Conservation (phyloP, 2,329 filamentous ascomycete species). For the Ascomycota sp. region DNA sequence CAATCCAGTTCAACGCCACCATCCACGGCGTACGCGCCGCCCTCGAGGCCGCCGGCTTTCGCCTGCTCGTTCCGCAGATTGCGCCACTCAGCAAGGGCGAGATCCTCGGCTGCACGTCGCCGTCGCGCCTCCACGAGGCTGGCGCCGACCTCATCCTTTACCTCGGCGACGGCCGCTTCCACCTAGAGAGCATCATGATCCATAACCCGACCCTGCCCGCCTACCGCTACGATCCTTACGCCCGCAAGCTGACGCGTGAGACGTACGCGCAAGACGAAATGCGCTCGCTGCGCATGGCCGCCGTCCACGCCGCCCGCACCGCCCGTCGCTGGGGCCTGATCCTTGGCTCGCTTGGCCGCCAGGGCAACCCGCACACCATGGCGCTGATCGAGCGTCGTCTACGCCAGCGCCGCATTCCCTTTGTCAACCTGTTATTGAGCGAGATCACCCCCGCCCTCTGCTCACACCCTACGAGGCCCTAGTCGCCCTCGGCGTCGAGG, state of each 20-base stretch:
- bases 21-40: constrained; percentile 66
- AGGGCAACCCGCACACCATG: constrained; percentile 91
- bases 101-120: constrained; percentile 92
- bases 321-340: constrained; percentile 91
- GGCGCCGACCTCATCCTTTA: constrained; percentile 65
- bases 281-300: constrained; percentile 56
- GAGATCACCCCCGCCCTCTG: constrained; percentile 78
- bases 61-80: constrained; percentile 76
- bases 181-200: constrained; percentile 97
- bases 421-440: constrained; percentile 67
- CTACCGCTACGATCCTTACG: constrained; percentile 94
- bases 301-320: constrained; percentile 53
- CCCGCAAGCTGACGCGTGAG: constrained; percentile 74
- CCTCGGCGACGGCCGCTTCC: constrained; percentile 81
- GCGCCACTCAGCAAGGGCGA: constrained; percentile 84
- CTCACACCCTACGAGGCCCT: constrained; percentile 91
- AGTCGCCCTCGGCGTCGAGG: constrained; percentile 60
- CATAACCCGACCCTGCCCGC: constrained; percentile 83
- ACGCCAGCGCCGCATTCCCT: constrained; percentile 50
- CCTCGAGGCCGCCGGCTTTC: constrained; percentile 70
- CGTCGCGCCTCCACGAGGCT: constrained; percentile 44
- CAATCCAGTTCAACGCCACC: constrained; percentile 96
- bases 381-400: constrained; percentile 65
- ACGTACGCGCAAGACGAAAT: constrained; percentile 84
- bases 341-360: constrained; percentile 73